phyloP scores from a whole-genome alignment of 306 rosid genomes.

The Datisca glomerata region DNA sequence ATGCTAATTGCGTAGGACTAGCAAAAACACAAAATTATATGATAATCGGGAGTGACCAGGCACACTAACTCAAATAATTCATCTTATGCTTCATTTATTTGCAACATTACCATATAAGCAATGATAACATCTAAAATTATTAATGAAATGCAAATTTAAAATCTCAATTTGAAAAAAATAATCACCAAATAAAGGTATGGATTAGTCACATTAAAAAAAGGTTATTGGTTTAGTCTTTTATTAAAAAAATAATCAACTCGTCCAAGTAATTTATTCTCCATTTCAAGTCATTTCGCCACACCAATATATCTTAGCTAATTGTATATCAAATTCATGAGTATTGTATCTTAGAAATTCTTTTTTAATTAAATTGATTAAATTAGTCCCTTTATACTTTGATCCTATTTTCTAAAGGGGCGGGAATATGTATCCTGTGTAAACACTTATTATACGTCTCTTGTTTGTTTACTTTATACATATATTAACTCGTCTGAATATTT shows the following conservation, averaged over 20 bases:
- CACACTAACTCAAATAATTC: conserved; percentile 16
- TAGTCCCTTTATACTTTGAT: too few species aligned
- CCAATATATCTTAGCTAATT: background rate
- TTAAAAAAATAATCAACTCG: background rate
- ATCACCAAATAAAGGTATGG: background rate
- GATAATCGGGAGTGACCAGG: conserved; percentile 13
- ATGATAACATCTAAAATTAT: background rate
- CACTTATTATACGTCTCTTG: too few species aligned
- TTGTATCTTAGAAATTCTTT: background rate
- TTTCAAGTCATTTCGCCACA: conserved; percentile 8
- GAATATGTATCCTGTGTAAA: too few species aligned
- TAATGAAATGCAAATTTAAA: too few species aligned
- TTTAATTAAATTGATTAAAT: background rate
- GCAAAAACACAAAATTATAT: conserved; percentile 7
- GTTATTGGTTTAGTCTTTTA: background rate
- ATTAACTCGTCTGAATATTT: too few species aligned
- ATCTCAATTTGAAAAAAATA: background rate
- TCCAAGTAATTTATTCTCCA: background rate
- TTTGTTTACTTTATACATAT: too few species aligned
- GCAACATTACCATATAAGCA: background rate
- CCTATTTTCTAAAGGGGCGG: too few species aligned
- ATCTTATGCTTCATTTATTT: background rate
- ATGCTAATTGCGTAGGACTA: conserved; percentile 11
- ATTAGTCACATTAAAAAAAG: too few species aligned
- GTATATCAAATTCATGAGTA: background rate